Base-by-base conservation (phyloP, 371 early-diverging fungal genomes). In the Batkoa obscura region DNA sequence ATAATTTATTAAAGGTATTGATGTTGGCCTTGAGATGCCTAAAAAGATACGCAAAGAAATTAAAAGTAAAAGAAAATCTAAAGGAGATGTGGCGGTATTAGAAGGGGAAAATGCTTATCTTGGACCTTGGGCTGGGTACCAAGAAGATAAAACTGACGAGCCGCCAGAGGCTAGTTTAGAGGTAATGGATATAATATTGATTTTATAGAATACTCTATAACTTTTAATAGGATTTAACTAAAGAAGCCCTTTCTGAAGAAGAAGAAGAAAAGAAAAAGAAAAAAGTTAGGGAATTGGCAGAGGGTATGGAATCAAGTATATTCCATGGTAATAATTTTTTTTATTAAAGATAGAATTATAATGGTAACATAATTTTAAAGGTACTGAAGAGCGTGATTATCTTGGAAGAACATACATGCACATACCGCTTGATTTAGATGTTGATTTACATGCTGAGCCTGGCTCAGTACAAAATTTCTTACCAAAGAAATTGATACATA, bases 101-200 rank as follows among this genome's bases (percentile, higher is more conserved):
- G 86, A 86, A 23, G 91, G 86, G 10, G 84, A 82, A 3, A 70
- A 76, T 64, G 83, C 86, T 13, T 93, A 86, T 62, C 73, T 73
- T 53, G 97, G 97, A 0, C 97, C 95, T 4, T 95, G 95, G 97
- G 93, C 94, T 2, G 88, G 92, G 1, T 94, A 81, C 62, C 85
- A 85, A 50, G 85, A 78, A 48, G 23, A 23, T 23, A 67, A 75
- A 2, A 68, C 73, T 34, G 84, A 78, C 2, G 66, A 69, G 47
- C 35, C 69, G 5, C 65, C 66, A 15, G 88, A 82, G 1, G 78
- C 79, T 0, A 69, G 80, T 17, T 72, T 72, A 43, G 79, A 79
- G 48, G 68, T 57, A 45, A 12, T 23, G 23, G 23, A 23, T 23
- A 23, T 23, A 23, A 23, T 23, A 4, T 45, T 12, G 15, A 45